These are phyloP conservation scores for Dendrocalamus latiflorus DNA, from an alignment of 202 grass and related monocot genomes.

Conservation along the genomic window DNA sequence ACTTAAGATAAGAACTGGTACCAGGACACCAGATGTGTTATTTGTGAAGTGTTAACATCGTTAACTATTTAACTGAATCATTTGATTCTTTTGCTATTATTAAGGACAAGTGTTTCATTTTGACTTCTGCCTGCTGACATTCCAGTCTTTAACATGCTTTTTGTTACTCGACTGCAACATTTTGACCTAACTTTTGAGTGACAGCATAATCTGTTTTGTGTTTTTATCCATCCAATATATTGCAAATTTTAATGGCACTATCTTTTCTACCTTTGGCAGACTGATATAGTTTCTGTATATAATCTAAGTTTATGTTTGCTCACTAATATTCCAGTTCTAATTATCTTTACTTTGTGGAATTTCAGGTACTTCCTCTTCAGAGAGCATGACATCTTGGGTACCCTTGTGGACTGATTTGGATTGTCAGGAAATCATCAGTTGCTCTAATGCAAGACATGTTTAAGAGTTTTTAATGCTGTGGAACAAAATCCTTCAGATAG, in stretches of 20 bases:
- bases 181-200: background rate
- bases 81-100: too few species aligned
- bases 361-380: conserved; percentile 76
- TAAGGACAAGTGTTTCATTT: background rate
- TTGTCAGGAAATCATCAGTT: background rate
- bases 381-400: conserved; percentile 79
- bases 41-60: too few species aligned
- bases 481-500: background rate
- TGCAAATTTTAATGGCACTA: background rate
- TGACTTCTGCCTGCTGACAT: background rate
- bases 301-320: too few species aligned
- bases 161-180: background rate
- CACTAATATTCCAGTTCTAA: too few species aligned
- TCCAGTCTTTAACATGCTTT: background rate
- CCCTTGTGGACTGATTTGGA: conserved; percentile 44
- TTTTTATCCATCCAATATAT: background rate
- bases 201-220: background rate
- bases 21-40: too few species aligned
- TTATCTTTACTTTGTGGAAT: background rate
- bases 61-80: too few species aligned
- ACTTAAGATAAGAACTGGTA: background rate
- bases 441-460: background rate
- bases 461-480: background rate
- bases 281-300: background rate
- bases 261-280: background rate